Evolutionary conservation across 2,329 filamentous ascomycete species (phyloP), one percentile per base, ranked within the genome.

Genomic region (Ceratocystis papillata): DNA sequence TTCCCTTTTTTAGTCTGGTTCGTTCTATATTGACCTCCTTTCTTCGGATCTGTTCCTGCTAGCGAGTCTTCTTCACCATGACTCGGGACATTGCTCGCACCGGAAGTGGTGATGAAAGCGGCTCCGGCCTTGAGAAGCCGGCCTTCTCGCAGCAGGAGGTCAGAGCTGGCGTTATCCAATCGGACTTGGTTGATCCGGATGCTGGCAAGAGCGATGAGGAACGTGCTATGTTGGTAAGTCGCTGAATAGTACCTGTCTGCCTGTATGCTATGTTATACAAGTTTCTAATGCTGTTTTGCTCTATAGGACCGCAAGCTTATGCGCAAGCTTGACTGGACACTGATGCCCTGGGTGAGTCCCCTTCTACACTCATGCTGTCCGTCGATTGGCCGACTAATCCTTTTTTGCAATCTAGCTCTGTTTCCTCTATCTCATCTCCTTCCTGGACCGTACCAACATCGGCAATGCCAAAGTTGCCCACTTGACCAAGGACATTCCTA

Each of bases 371-470:
- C n/a, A 2, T 25, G 41, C 30, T 53, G 62, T 28, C 61, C 1
- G 50, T 10, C 15, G 7, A 20, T 55, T 37, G 57, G 28, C 6
- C 64, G 48, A 63, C 41, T 10, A 46, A 20, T 22, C 22, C 22
- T 1, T 46, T 10, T 12, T 25, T 22, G 41, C 22, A 28, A 25
- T 48, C 10, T 30, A 80, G 81, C 81, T 90, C 12, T 87, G 84
- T 67, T 77, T 90, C 61, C 79, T 91, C 44, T 91, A 91, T 71
- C 79, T 92, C 1, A 80, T 90, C 64, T 87, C 86, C 68, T 91
- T 90, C 73, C 80, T 91, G 55, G 85, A 87, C 72, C 80, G 87
- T 15, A 91, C 89, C 30, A 93, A 94, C 71, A 89, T 92, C 67
- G 89, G 89, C 57, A 81, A 81, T 75, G 90, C 83, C 46, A 85